Evolutionary conservation across 208 protist species (phyloP).

Genomic region (Trichomonas vaginalis): DNA sequence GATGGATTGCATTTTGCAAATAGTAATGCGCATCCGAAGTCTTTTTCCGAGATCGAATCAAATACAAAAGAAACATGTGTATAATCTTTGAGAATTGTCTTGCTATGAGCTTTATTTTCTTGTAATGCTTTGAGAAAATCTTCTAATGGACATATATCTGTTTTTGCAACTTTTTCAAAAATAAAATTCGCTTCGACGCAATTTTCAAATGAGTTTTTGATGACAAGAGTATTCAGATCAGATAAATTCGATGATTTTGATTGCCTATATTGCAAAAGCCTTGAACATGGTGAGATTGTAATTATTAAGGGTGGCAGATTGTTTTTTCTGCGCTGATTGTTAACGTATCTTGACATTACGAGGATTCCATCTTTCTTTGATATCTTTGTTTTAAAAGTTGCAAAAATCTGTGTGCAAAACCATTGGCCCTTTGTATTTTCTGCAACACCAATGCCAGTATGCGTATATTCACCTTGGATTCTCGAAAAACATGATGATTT

Average conservation of each 20-base stretch:
- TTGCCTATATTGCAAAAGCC: background rate
- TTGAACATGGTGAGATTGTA: background rate
- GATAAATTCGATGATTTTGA: background rate
- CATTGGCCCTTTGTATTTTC: background rate
- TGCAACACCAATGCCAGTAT: background rate
- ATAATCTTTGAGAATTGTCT: background rate
- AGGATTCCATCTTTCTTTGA: background rate
- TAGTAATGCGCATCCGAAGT: background rate
- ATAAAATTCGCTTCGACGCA: background rate
- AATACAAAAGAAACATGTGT: background rate
- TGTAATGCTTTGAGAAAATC: background rate
- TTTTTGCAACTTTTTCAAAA: background rate
- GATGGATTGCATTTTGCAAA: background rate
- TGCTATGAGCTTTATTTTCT: background rate
- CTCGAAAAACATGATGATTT: background rate
- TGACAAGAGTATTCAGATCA: background rate
- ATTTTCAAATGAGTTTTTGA: background rate
- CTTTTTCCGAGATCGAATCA: background rate
- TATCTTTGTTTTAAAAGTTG: background rate
- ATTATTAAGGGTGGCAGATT: background rate
- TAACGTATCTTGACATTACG: background rate
- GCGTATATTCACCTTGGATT: background rate
- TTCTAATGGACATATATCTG: background rate
- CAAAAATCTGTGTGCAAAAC: background rate
- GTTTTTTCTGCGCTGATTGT: background rate